Percentiles rank a stretch among this genome's conserved stretches.
These are phyloP conservation scores for Phaeodactylum tricornutum DNA, from an alignment of 108 stramenopile genomes.

Conservation along the genomic window DNA sequence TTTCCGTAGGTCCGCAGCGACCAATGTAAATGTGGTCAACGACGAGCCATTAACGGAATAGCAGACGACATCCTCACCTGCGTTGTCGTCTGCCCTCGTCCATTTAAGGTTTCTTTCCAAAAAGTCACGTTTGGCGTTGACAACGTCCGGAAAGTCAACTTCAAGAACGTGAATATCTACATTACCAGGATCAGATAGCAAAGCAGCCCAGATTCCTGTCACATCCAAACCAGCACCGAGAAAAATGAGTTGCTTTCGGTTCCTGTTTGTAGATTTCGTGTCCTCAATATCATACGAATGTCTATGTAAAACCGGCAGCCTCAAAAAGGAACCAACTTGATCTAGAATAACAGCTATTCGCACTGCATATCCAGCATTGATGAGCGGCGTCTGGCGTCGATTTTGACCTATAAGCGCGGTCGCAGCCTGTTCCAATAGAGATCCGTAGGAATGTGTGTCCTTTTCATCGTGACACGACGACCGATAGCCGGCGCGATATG, in stretches of 20 bases:
- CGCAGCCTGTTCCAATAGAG: neutral
- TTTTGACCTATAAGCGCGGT: neutral
- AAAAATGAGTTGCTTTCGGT: constrained; percentile 31
- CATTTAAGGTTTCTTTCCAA: neutral
- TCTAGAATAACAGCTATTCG: constrained; percentile 45
- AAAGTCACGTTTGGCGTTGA: neutral
- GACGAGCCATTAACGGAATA: neutral
- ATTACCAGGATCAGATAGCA: neutral
- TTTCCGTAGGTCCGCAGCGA: constrained; percentile 1
- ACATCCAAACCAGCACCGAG: constrained; percentile 75
- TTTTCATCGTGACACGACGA: constrained; percentile 8
- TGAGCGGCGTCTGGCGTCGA: constrained; percentile 54
- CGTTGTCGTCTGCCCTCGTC: neutral
- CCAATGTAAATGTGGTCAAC: constrained; percentile 1
- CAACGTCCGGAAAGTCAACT: constrained; percentile 13
- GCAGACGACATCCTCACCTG: neutral
- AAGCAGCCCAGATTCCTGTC: constrained; percentile 47
- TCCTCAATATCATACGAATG: neutral
- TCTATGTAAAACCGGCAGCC: constrained; percentile 4
- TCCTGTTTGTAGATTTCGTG: neutral
- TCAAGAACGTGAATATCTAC: constrained; percentile 12
- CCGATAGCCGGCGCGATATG: constrained; percentile 38
- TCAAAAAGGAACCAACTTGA: constrained; percentile 16
- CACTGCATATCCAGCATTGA: constrained; percentile 73
- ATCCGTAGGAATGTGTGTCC: constrained; percentile 5